phyloP scores from a whole-genome alignment of 1,139 yeast species.

The Protomyces arabidopsidicola region DNA sequence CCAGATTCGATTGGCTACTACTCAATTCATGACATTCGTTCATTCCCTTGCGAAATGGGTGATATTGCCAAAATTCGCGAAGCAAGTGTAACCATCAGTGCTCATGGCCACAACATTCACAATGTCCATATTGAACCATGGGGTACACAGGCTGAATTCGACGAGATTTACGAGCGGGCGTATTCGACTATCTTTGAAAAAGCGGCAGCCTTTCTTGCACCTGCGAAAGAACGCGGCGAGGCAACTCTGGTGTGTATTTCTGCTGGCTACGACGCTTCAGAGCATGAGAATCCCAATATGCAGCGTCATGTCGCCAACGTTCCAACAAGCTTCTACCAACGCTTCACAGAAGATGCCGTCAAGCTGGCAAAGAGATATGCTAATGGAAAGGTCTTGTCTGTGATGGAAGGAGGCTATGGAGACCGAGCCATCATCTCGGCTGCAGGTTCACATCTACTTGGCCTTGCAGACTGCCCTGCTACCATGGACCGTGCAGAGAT shows the following conservation, averaged over 20 bases:
- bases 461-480: slow-evolving; percentile 37
- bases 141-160: slow-evolving; percentile 58
- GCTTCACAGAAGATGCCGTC: slow-evolving; percentile 68
- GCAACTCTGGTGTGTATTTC: slow-evolving; percentile 69
- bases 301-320: slow-evolving; percentile 80
- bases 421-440: slow-evolving; percentile 81
- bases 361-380: slow-evolving; percentile 59
- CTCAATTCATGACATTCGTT: slow-evolving; percentile 78
- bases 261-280: slow-evolving; percentile 88
- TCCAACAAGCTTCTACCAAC: slow-evolving; percentile 73
- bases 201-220: slow-evolving; percentile 61
- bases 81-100: slow-evolving; percentile 74
- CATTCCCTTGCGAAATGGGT: slow-evolving; percentile 79
- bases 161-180: slow-evolving; percentile 55
- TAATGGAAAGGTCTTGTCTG: slow-evolving; percentile 60
- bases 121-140: slow-evolving; percentile 74
- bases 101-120: slow-evolving; percentile 69
- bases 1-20: slow-evolving; percentile 72
- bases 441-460: slow-evolving; percentile 66
- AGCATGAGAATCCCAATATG: slow-evolving; percentile 75
- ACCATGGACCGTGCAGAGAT: neutral
- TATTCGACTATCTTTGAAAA: slow-evolving; percentile 61
- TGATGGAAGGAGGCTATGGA: slow-evolving; percentile 83
- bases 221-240: slow-evolving; percentile 38
- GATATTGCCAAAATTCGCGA: slow-evolving; percentile 51